Evolutionary conservation across 2,329 filamentous ascomycete genomes (phyloP).

Genomic region (Botrytis fragariae): DNA sequence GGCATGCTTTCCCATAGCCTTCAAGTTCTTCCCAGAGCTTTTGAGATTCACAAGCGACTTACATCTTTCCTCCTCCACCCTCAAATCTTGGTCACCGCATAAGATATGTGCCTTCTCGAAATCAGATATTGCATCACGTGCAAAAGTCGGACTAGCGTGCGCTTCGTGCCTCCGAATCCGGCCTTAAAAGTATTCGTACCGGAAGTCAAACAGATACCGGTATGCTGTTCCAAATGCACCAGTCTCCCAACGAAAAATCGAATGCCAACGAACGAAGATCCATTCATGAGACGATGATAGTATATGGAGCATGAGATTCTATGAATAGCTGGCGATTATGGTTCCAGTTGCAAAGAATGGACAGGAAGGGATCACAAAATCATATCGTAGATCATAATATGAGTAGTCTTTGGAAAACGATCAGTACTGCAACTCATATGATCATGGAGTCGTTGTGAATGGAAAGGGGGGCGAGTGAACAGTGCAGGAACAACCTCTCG

Average conservation of each 20-base stretch:
- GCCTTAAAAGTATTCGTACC: not conserved
- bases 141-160: not conserved
- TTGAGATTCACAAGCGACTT: not conserved
- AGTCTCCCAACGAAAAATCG: not conserved
- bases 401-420: not conserved
- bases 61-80: not conserved
- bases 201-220: slow-evolving; percentile 15
- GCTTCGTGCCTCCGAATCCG: slow-evolving; percentile 4
- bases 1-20: not conserved
- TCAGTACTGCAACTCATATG: not conserved
- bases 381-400: not conserved
- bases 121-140: slow-evolving; percentile 13
- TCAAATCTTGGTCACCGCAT: not conserved
- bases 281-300: not conserved
- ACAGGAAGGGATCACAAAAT: not conserved
- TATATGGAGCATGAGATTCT: not conserved
- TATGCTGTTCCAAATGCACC: slow-evolving; percentile 1
- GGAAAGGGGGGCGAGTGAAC: not conserved
- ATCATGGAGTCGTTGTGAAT: not conserved
- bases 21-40: not conserved
- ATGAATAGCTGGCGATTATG: not conserved
- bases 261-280: not conserved
- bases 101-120: slow-evolving; percentile 14
- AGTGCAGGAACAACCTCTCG: not conserved
- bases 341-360: not conserved